Evolutionary conservation across 345 rosid genomes (phyloP).

Genomic region (Eucalyptus rudis): DNA sequence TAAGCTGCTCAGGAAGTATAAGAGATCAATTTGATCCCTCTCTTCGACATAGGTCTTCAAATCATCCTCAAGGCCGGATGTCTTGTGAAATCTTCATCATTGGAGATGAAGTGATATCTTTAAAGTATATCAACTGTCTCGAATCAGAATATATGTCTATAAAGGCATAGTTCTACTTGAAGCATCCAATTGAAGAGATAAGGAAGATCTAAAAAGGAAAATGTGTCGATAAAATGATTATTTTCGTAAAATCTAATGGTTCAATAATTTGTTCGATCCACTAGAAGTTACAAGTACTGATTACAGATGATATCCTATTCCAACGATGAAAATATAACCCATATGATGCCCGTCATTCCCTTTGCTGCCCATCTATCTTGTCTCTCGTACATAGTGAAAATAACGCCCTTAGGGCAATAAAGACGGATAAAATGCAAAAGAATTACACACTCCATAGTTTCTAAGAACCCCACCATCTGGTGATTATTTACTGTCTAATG

Average conservation of each 20-base stretch:
- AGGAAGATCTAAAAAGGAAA: neutral
- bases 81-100: neutral
- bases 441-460: neutral
- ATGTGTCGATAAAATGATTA: neutral
- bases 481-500: neutral
- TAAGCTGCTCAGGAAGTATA: neutral
- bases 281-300: neutral
- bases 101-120: neutral
- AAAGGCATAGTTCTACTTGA: neutral
- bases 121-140: neutral
- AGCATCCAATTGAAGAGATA: neutral
- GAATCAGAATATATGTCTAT: neutral
- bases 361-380: neutral
- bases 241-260: neutral
- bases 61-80: neutral
- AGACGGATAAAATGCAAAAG: neutral
- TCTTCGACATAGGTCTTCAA: neutral
- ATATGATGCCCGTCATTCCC: neutral
- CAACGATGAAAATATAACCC: neutral
- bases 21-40: neutral
- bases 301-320: neutral
- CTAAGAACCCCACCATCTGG: neutral
- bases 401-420: neutral
- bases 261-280: neutral
- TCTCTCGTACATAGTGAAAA: neutral